Conservation (phyloP, 768 basidiomycete genomes). For the Cantharellus anzutake region DNA sequence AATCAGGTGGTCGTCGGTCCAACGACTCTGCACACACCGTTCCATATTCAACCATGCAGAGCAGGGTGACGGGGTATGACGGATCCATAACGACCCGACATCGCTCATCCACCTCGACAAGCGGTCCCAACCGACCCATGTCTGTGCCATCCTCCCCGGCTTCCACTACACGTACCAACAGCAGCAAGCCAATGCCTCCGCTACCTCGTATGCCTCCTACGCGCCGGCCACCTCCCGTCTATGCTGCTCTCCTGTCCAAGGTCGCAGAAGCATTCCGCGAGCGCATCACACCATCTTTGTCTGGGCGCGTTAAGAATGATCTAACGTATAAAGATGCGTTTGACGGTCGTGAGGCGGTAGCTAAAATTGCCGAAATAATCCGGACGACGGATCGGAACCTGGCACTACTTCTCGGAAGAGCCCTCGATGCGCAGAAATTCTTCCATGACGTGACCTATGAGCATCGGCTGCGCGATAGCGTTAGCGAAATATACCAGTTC, state of each 20-base stretch:
- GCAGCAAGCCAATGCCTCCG: conserved; percentile 19
- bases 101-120: neutral
- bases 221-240: conserved; percentile 27
- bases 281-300: conserved; percentile 36
- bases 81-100: neutral
- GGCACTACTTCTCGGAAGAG: conserved; percentile 83
- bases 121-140: neutral
- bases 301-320: conserved; percentile 82
- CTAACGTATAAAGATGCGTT: conserved; percentile 93
- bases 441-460: conserved; percentile 99
- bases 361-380: conserved; percentile 94
- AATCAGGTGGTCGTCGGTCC: no score
- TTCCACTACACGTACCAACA: conserved; percentile 13
- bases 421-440: conserved; percentile 94
- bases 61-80: no score
- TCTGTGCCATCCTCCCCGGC: neutral
- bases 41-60: no score
- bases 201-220: neutral
- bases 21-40: no score
- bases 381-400: conserved; percentile 95
- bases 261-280: conserved; percentile 87
- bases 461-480: conserved; percentile 79
- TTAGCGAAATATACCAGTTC: conserved; percentile 86
- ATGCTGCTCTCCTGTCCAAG: conserved; percentile 88
- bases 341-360: conserved; percentile 92